These are phyloP conservation scores for Diaporthe capsici DNA, from an alignment of 2,329 filamentous ascomycete genomes.

Conservation along the genomic window DNA sequence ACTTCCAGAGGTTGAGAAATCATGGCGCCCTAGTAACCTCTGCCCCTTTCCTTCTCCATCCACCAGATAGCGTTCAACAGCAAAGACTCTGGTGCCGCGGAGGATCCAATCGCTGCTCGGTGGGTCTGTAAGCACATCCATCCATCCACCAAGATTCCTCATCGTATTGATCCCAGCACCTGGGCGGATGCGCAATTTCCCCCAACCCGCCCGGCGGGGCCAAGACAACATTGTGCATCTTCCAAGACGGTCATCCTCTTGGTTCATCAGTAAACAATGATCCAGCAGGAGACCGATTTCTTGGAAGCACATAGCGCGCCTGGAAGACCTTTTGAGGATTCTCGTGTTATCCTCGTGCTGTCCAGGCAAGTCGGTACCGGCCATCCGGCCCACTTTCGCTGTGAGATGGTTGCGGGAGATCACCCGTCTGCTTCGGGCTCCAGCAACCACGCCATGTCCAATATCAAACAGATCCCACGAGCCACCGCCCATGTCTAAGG, in stretches of 20 bases:
- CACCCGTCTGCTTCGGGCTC: not conserved
- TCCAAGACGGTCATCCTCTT: not conserved
- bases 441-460: not conserved
- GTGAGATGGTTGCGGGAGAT: not conserved
- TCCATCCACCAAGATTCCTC: slow-evolving; percentile 23
- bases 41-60: not conserved
- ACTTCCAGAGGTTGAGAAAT: not conserved
- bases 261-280: not conserved
- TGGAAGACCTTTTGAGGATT: too few species aligned
- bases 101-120: slow-evolving; percentile 11
- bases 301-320: not conserved
- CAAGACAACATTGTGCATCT: slow-evolving; percentile 10
- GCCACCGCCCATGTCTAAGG: too few species aligned
- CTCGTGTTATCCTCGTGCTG: not conserved
- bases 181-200: slow-evolving; percentile 28
- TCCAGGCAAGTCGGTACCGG: not conserved
- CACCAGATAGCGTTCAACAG: not conserved
- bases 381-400: not conserved
- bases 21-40: not conserved
- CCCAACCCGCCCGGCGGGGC: slow-evolving; percentile 17
- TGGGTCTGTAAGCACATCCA: slow-evolving; percentile 12
- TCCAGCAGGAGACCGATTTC: not conserved
- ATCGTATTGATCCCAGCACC: slow-evolving; percentile 28
- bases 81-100: not conserved
- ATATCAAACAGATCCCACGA: not conserved